Evolutionary conservation across 1,284 basidiomycete species (phyloP).

Genomic region (Leccinum solheimii): DNA sequence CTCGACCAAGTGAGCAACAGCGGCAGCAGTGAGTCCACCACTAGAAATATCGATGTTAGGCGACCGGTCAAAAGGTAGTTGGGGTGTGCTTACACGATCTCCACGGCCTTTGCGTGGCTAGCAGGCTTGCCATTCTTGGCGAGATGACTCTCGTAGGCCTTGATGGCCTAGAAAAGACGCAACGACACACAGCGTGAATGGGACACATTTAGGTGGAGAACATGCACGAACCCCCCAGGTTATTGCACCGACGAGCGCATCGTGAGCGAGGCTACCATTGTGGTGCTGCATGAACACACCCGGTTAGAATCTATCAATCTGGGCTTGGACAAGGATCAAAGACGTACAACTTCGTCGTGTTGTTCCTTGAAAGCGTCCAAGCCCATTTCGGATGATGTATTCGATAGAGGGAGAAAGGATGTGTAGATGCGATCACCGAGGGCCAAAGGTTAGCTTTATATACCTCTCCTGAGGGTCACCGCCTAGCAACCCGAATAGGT

Average conservation of each 20-base stretch:
- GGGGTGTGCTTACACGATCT: conserved; percentile 10
- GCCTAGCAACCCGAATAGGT: conserved; percentile 13
- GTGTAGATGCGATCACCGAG: not conserved
- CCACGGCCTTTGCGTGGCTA: conserved; percentile 20
- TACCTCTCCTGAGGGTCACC: conserved; percentile 10
- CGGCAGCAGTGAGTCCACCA: conserved; percentile 17
- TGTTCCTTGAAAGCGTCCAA: conserved; percentile 3
- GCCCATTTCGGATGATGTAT: conserved; percentile 16
- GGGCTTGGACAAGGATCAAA: not conserved
- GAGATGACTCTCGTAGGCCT: conserved; percentile 16
- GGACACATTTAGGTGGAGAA: not conserved
- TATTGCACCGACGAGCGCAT: conserved; percentile 16
- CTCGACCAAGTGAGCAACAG: conserved; percentile 12
- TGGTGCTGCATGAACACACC: conserved; percentile 8
- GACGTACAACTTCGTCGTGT: conserved; percentile 11
- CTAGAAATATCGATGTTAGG: conserved; percentile 5
- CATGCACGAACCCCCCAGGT: conserved; percentile 19
- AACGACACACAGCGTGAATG: not conserved
- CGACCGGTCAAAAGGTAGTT: not conserved
- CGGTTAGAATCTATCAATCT: not conserved
- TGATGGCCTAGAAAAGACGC: conserved; percentile 8
- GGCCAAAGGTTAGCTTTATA: conserved; percentile 14
- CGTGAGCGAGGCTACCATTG: conserved; percentile 15
- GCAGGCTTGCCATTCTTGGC: conserved; percentile 14
- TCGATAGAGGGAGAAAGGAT: not conserved